Conservation (phyloP, 148 eudicot genomes). For the Selenicereus undatus region DNA sequence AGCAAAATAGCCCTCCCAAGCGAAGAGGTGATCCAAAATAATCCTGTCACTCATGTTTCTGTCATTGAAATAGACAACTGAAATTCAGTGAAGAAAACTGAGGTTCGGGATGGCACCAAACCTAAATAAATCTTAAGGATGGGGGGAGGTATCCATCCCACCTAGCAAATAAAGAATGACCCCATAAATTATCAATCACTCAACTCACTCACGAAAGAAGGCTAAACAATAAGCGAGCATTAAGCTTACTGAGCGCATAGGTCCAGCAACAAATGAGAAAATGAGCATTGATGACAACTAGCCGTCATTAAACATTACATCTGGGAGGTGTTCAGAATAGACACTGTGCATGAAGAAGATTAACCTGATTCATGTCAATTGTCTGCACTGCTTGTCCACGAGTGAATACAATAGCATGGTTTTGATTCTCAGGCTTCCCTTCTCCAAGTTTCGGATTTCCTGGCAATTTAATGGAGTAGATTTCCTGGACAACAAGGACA, state of each 20-base stretch:
- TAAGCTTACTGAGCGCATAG: not conserved
- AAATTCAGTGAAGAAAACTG: no score
- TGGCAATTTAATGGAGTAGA: slow-evolving; percentile 83
- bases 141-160: no score
- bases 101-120: no score
- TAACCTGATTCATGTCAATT: slow-evolving; percentile 99
- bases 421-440: slow-evolving; percentile 99
- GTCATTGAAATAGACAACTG: no score
- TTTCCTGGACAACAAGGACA: slow-evolving; percentile 55
- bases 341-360: not conserved
- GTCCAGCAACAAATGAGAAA: not conserved
- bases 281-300: no score
- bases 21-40: no score
- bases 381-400: slow-evolving; percentile 98
- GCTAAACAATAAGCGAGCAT: not conserved
- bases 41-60: no score
- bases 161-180: no score
- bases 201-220: not conserved
- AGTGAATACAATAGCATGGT: slow-evolving; percentile 89
- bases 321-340: not conserved
- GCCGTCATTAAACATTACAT: no score
- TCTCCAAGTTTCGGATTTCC: slow-evolving; percentile 99
- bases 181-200: not conserved
- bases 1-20: no score
- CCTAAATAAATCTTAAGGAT: no score